phyloP scores from a whole-genome alignment of 768 basidiomycete genomes.

The Pisolithus orientalis region DNA sequence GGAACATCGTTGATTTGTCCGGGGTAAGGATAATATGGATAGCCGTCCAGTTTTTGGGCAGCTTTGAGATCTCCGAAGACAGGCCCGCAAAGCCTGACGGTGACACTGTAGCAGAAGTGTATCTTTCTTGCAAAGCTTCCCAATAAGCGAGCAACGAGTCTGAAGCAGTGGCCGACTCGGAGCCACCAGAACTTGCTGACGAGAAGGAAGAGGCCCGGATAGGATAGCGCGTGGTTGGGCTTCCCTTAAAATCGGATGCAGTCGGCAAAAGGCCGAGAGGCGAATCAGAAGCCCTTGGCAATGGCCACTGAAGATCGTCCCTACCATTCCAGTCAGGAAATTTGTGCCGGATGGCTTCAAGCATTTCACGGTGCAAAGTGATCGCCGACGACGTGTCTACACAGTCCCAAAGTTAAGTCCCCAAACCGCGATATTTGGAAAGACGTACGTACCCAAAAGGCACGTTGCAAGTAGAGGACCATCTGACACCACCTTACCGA shows the following conservation, averaged over 20 bases:
- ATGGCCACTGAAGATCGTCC: constrained; percentile 78
- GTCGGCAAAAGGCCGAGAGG: constrained; percentile 21
- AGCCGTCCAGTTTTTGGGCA: constrained; percentile 80
- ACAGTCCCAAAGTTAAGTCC: neutral
- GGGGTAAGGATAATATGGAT: constrained; percentile 79
- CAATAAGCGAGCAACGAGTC: constrained; percentile 52
- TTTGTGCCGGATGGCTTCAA: constrained; percentile 76
- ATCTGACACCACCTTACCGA: constrained; percentile 52
- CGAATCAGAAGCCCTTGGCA: constrained; percentile 40
- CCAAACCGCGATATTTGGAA: neutral
- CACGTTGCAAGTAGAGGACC: constrained; percentile 53
- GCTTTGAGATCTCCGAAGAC: constrained; percentile 34
- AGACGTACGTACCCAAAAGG: constrained; percentile 46
- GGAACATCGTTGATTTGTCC: constrained; percentile 76
- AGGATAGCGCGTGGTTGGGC: constrained; percentile 8
- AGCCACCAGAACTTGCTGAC: constrained; percentile 18
- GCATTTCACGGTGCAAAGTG: constrained; percentile 79
- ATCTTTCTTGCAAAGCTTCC: constrained; percentile 49
- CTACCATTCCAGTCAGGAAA: constrained; percentile 34
- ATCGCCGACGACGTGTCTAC: constrained; percentile 71
- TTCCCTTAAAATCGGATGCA: constrained; percentile 11
- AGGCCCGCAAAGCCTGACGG: constrained; percentile 24
- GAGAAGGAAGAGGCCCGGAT: constrained; percentile 13
- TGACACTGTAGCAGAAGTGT: constrained; percentile 28
- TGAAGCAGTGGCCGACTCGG: constrained; percentile 33